Evolutionary conservation across 176 grass and related monocot species (phyloP).

Genomic region (Phyllostachys edulis): DNA sequence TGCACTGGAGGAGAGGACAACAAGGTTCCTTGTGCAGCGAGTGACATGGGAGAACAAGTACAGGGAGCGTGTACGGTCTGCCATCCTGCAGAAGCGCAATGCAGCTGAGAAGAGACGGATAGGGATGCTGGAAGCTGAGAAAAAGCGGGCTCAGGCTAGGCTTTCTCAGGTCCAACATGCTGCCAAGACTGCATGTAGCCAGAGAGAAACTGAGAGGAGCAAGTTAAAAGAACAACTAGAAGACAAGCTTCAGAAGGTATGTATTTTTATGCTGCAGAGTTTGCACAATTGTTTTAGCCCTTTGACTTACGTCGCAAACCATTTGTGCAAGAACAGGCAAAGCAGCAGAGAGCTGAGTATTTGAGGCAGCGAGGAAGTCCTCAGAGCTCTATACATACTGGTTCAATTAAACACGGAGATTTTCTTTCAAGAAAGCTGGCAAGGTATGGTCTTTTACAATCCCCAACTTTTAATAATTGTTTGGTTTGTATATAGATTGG

Average conservation of each 20-base stretch:
- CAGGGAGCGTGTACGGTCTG: conserved; percentile 74
- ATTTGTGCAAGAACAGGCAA: conserved; percentile 53
- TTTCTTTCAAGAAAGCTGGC: conserved; percentile 82
- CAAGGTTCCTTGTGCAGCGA: conserved; percentile 54
- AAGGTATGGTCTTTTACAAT: conserved; percentile 41
- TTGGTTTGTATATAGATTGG: conserved; percentile 13
- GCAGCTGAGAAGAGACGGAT: conserved; percentile 72
- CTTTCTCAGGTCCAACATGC: conserved; percentile 56
- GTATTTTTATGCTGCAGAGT: conserved; percentile 7
- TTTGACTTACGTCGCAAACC: conserved; percentile 21
- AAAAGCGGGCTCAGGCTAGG: conserved; percentile 55
- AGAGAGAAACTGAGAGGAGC: conserved; percentile 68
- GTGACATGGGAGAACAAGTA: conserved; percentile 63
- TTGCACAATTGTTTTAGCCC: not conserved
- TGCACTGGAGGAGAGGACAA: conserved; percentile 71
- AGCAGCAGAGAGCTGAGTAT: conserved; percentile 65
- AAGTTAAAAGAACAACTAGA: conserved; percentile 75
- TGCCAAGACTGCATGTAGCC: conserved; percentile 51
- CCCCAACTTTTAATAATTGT: conserved; percentile 10
- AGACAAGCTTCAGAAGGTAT: conserved; percentile 77
- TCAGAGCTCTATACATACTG: conserved; percentile 30
- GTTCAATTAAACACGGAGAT: conserved; percentile 55
- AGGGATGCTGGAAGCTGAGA: conserved; percentile 69
- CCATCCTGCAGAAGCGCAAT: conserved; percentile 69
- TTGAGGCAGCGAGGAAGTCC: conserved; percentile 66